phyloP scores from a whole-genome alignment of 2,329 filamentous ascomycete genomes.

The Trichoderma citrinoviride region DNA sequence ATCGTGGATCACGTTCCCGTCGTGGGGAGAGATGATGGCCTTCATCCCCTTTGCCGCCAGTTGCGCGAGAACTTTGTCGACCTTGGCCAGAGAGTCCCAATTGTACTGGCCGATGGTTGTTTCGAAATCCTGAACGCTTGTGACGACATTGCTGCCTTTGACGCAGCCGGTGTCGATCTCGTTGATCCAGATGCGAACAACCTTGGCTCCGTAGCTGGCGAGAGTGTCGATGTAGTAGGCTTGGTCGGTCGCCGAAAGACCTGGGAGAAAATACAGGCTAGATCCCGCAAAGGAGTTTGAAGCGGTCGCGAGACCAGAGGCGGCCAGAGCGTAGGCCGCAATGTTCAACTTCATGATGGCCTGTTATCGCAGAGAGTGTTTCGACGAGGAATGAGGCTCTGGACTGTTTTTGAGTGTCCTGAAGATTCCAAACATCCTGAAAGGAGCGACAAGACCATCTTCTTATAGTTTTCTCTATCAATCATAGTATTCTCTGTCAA shows the following conservation, averaged over 20 bases:
- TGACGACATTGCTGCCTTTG: constrained; percentile 24
- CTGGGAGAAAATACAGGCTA: constrained; percentile 26
- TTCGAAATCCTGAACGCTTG: constrained; percentile 20
- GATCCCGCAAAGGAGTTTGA: constrained; percentile 24
- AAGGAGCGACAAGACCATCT: neutral
- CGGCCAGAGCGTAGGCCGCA: neutral
- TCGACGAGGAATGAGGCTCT: neutral
- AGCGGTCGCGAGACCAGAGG: constrained; percentile 1
- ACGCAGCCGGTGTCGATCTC: constrained; percentile 15
- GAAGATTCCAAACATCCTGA: neutral
- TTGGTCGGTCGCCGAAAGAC: constrained; percentile 24
- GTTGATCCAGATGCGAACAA: constrained; percentile 25
- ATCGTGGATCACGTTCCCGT: constrained; percentile 21
- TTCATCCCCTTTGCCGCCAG: constrained; percentile 21
- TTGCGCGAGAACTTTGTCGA: constrained; percentile 21
- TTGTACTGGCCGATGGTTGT: constrained; percentile 26
- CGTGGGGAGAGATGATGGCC: constrained; percentile 25
- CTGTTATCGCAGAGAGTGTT: neutral
- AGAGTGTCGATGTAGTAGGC: constrained; percentile 24
- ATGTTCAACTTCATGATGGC: constrained; percentile 2
- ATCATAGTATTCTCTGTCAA: neutral
- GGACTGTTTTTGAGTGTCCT: neutral
- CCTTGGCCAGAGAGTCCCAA: constrained; percentile 18
- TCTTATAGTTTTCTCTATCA: neutral
- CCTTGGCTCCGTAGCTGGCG: constrained; percentile 22